A percentile compares a stretch with the other conserved stretches of the same genome.
Conservation (phyloP, 202 grass and related monocot species). For the Schoenoplectus tabernaemontani region DNA sequence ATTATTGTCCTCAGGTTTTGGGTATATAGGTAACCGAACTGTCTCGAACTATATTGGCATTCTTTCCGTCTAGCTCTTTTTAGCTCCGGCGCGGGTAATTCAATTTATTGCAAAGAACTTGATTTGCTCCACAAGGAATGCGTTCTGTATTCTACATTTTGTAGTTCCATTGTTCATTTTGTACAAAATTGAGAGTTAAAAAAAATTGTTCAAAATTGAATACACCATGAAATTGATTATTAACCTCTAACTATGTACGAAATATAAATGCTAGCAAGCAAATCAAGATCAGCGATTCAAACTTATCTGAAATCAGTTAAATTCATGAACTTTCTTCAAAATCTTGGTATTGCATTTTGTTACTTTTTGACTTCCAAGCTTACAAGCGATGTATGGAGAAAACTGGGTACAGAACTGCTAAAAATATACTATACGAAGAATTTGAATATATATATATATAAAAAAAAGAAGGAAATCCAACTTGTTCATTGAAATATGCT, state of each 20-base stretch:
- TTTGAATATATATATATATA: background rate
- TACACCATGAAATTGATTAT: background rate
- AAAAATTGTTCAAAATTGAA: background rate
- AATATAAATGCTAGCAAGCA: background rate
- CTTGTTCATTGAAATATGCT: constrained; percentile 70
- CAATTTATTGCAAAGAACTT: too few species aligned
- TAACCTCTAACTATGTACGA: background rate
- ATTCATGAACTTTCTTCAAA: background rate
- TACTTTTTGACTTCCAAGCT: background rate
- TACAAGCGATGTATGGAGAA: background rate
- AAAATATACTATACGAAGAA: background rate
- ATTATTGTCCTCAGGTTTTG: too few species aligned
- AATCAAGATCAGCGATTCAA: background rate
- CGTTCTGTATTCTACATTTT: background rate
- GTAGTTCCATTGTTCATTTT: background rate
- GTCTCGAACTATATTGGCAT: too few species aligned
- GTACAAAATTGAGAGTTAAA: background rate
- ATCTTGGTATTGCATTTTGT: background rate
- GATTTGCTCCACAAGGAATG: too few species aligned
- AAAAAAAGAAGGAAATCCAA: background rate
- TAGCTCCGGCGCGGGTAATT: too few species aligned
- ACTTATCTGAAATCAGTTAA: background rate
- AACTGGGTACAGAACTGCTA: background rate
- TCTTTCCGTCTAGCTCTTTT: too few species aligned
- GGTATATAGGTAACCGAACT: too few species aligned